phyloP scores from a whole-genome alignment of 495 filamentous ascomycete species.

The Lindgomyces ingoldianus region DNA sequence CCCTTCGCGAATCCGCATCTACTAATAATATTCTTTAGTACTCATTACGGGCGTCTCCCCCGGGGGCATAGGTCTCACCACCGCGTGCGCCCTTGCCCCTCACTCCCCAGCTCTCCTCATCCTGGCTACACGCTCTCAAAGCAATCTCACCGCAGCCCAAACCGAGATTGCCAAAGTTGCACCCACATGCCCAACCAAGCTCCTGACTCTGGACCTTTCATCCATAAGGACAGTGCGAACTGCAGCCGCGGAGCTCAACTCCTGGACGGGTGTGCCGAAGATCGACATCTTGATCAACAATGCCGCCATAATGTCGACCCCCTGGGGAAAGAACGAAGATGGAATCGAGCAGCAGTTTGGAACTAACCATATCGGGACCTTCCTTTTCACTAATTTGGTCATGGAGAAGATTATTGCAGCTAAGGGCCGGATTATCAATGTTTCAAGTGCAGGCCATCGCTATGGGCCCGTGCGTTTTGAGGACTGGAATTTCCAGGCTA shows the following conservation, averaged over 20 bases:
- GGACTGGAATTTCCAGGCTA: slow-evolving; percentile 29
- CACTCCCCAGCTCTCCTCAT: slow-evolving; percentile 55
- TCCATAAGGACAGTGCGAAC: slow-evolving; percentile 48
- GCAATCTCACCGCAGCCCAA: slow-evolving; percentile 53
- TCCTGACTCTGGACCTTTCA: slow-evolving; percentile 50
- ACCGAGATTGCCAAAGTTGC: slow-evolving; percentile 42
- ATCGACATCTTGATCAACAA: slow-evolving; percentile 37
- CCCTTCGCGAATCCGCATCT: too few relatives aligned
- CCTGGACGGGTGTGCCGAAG: slow-evolving; percentile 34
- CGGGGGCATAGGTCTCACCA: slow-evolving; percentile 54
- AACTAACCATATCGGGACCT: slow-evolving; percentile 34
- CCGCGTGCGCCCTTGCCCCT: slow-evolving; percentile 54
- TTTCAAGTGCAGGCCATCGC: slow-evolving; percentile 20
- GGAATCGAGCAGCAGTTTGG: slow-evolving; percentile 61
- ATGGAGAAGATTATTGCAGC: slow-evolving; percentile 17
- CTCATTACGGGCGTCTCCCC: slow-evolving; percentile 51
- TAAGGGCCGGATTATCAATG: slow-evolving; percentile 16
- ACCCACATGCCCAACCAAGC: slow-evolving; percentile 43
- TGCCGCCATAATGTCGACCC: slow-evolving; percentile 13
- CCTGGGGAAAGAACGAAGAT: slow-evolving; percentile 12
- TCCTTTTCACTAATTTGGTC: slow-evolving; percentile 26
- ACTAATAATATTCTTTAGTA: not conserved
- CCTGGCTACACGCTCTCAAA: slow-evolving; percentile 54
- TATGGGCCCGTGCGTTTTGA: slow-evolving; percentile 26
- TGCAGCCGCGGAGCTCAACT: slow-evolving; percentile 48